Conservation (phyloP, 768 basidiomycete genomes). For the Rhizopogon vinicolor region DNA sequence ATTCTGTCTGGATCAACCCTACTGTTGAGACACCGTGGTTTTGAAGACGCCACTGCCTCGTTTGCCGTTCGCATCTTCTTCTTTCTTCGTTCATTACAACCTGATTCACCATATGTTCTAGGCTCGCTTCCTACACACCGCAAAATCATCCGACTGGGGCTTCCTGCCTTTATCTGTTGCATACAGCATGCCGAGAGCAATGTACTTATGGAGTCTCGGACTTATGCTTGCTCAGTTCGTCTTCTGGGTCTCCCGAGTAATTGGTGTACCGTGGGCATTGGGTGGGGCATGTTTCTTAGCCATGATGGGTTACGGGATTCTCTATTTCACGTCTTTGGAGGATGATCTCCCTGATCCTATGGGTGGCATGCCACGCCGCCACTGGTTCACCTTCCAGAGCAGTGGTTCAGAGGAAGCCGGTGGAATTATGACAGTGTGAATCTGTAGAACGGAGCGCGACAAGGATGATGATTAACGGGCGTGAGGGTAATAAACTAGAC, state of each 20-base stretch:
- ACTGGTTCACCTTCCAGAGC: background rate
- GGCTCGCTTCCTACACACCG: conserved; percentile 16
- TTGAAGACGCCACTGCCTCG: conserved; percentile 22
- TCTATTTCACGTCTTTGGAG: background rate
- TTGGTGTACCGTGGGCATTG: background rate
- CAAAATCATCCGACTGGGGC: conserved; percentile 33
- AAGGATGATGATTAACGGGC: no score
- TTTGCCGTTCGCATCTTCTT: conserved; percentile 29
- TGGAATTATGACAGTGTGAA: background rate
- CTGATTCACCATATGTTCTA: conserved; percentile 2
- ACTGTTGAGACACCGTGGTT: conserved; percentile 2
- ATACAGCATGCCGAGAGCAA: conserved; percentile 43
- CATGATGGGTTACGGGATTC: background rate
- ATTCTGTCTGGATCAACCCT: conserved; percentile 3
- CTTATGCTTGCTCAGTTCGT: conserved; percentile 16
- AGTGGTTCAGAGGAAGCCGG: background rate
- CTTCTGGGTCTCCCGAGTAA: conserved; percentile 1
- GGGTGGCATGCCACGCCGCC: background rate
- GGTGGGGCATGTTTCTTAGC: background rate
- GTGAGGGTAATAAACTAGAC: no score
- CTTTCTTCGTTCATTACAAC: background rate
- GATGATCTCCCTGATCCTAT: background rate
- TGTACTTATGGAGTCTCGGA: conserved; percentile 41
- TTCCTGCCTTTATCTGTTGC: conserved; percentile 42
- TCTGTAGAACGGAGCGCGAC: no score